Evolutionary conservation across 1,284 basidiomycete species (phyloP), one percentile per base, ranked within the genome.

Genomic region (Athelia psychrophila): DNA sequence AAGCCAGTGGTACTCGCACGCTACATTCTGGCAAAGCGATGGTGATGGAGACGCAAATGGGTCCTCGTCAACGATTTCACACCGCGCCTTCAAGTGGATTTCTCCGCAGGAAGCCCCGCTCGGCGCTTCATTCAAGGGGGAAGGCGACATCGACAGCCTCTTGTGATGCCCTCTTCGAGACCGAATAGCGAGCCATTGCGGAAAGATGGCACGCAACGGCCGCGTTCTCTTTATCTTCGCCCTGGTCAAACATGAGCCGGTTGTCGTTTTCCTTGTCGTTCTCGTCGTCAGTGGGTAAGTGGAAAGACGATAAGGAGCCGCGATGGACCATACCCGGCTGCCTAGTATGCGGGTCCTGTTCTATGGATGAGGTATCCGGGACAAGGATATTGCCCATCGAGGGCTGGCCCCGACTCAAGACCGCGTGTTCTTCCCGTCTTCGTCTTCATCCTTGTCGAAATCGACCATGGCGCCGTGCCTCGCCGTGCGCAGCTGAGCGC

Each of bases 251-350:
- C 77, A 83, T 80, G n/a, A 80, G 64, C 18, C 64, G 68, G 2
- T 67, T 74, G 57, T 82, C 77, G 60, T 88, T 88, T 65, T 88
- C 86, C 64, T 88, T 88, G 66, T 88, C 84, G n/a, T 81, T 79
- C 50, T 86, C 85, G 49, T 86, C 81, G 50, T 84, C 83, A 1
- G 75, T 78, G 27, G 67, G 73, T 25, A 78, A 73, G 16, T 78
- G 78, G 33, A 73, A 61, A 1, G 81, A 79, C 13, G 80, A 81
- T 18, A 71, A 58, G 16, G 69, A 71, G 19, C 62, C 61, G 22
- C 68, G 68, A 35, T 61, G 71, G 12, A 51, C 25, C 32, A 53
- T 44, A 35, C 56, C 48, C 23, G 33, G 33, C 33, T 12, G 10
- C 12, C 33, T 10, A n/a, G n/a, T 35, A 35, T 12, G 33, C 33